phyloP scores from a whole-genome alignment of 306 rosid species.

The Quercus dentata region DNA sequence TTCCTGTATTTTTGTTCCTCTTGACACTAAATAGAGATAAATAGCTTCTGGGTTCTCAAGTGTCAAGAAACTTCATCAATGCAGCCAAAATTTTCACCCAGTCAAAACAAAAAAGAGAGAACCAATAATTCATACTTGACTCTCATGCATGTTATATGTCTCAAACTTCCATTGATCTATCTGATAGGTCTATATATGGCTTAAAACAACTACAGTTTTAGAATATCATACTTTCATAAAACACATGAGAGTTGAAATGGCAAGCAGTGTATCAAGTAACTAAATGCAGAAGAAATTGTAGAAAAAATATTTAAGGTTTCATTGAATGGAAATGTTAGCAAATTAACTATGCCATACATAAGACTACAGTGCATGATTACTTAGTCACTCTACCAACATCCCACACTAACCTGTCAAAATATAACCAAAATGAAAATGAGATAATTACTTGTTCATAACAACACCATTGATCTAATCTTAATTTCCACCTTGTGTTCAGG shows the following conservation, averaged over 20 bases:
- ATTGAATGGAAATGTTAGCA: neutral
- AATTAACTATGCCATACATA: neutral
- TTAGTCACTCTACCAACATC: neutral
- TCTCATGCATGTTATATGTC: neutral
- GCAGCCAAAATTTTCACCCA: neutral
- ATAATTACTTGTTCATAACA: conserved; percentile 4
- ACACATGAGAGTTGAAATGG: neutral
- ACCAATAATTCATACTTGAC: neutral
- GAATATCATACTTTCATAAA: neutral
- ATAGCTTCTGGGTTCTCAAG: neutral
- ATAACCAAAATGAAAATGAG: neutral
- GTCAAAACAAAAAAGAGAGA: neutral
- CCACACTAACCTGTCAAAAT: neutral
- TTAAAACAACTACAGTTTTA: neutral
- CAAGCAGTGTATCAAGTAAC: neutral
- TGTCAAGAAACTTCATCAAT: neutral
- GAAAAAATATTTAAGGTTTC: neutral
- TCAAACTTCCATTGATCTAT: neutral
- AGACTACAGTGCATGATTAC: neutral
- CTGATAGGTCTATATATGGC: neutral
- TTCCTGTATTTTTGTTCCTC: too few species aligned
- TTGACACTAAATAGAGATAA: neutral
- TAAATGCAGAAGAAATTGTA: neutral
- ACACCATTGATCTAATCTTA: neutral
- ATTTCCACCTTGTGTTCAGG: conserved; percentile 9